Evolutionary conservation across 2,329 filamentous ascomycete genomes (phyloP).

Genomic region (Akanthomyces dipterigenus): DNA sequence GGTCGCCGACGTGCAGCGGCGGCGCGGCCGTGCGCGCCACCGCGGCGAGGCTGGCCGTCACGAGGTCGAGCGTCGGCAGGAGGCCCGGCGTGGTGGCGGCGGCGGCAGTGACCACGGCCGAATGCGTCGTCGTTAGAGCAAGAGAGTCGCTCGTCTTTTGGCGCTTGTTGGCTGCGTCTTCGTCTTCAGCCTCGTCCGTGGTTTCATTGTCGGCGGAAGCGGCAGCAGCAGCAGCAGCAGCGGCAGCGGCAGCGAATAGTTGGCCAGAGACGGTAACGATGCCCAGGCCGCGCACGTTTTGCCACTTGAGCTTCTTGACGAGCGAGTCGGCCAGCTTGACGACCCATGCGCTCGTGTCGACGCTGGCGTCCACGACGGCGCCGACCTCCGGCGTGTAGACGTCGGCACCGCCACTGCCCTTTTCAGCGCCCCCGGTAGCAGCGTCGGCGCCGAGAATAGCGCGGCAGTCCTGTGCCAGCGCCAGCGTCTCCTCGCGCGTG

Average conservation of each 20-base stretch:
- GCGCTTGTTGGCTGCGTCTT: constrained; percentile 41
- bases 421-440: background rate
- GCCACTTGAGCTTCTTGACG: constrained; percentile 86
- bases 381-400: constrained; percentile 81
- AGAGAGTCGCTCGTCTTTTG: constrained; percentile 37
- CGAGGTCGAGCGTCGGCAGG: constrained; percentile 46
- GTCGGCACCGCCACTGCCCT: constrained; percentile 46
- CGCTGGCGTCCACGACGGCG: constrained; percentile 74
- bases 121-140: constrained; percentile 14
- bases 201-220: too few relatives aligned
- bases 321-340: constrained; percentile 82
- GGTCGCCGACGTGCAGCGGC: constrained; percentile 88
- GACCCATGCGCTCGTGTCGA: constrained; percentile 96
- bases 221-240: constrained; percentile 12
- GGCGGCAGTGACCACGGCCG: background rate
- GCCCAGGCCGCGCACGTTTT: constrained; percentile 81
- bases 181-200: constrained; percentile 45
- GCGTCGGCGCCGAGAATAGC: constrained; percentile 48
- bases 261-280: constrained; percentile 88
- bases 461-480: constrained; percentile 73
- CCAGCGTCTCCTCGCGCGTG: constrained; percentile 66
- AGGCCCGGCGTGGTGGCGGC: constrained; percentile 21
- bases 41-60: constrained; percentile 56
- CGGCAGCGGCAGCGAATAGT: constrained; percentile 36
- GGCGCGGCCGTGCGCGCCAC: constrained; percentile 70